Evolutionary conservation across 2,329 filamentous ascomycete species (phyloP).

Genomic region (Clathrospora elynae): DNA sequence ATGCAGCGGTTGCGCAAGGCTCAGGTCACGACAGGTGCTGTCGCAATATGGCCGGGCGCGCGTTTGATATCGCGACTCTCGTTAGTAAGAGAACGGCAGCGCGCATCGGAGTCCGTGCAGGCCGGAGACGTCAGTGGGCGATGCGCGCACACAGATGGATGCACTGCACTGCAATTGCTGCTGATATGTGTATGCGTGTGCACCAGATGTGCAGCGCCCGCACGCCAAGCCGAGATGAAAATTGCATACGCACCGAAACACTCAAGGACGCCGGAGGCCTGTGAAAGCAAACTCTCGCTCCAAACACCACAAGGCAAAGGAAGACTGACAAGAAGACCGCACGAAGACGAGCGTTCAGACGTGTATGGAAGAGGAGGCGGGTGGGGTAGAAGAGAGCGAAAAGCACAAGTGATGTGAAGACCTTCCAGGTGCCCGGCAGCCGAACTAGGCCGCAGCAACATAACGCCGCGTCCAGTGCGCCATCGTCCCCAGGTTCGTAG

Average conservation of each 20-base stretch:
- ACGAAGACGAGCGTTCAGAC: slow-evolving; percentile 13
- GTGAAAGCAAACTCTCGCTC: slow-evolving; percentile 30
- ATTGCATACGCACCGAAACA: slow-evolving; percentile 32
- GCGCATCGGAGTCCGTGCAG: slow-evolving; percentile 23
- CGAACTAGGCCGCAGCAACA: slow-evolving; percentile 30
- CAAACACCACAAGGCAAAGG: slow-evolving; percentile 44
- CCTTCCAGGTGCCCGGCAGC: slow-evolving; percentile 32
- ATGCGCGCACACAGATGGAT: slow-evolving; percentile 12
- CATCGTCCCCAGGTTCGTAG: no score
- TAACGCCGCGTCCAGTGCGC: slow-evolving; percentile 32
- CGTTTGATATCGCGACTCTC: slow-evolving; percentile 6
- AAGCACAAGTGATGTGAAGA: slow-evolving; percentile 19
- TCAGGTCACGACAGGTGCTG: slow-evolving; percentile 17
- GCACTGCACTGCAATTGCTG: no score
- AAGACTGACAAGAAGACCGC: slow-evolving; percentile 30
- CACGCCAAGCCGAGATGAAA: slow-evolving; percentile 35
- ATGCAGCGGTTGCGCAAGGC: slow-evolving; percentile 41
- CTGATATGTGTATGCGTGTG: slow-evolving; percentile 9
- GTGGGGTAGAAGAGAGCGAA: slow-evolving; percentile 35
- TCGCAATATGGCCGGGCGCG: slow-evolving; percentile 6
- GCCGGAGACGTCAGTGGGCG: slow-evolving; percentile 27
- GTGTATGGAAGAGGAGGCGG: slow-evolving; percentile 25
- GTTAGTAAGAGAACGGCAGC: slow-evolving; percentile 1
- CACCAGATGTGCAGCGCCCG: slow-evolving; percentile 10
- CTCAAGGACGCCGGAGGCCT: slow-evolving; percentile 29